These are phyloP conservation scores for Forsythia viridissima DNA, from an alignment of 257 asterid species.

Conservation along the genomic window DNA sequence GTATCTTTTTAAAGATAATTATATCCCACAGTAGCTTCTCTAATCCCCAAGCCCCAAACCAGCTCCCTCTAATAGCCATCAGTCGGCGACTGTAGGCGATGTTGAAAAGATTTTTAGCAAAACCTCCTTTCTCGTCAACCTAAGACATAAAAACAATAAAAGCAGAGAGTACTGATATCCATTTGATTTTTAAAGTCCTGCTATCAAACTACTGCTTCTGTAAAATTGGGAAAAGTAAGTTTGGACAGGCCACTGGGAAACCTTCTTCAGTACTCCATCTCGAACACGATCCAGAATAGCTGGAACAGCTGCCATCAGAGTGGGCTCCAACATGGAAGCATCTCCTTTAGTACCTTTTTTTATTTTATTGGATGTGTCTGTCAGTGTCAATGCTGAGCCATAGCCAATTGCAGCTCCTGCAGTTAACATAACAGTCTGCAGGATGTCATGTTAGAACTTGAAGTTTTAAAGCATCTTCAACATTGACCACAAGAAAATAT, in stretches of 20 bases:
- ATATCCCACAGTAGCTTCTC: constrained; percentile 71
- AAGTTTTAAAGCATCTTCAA: constrained; percentile 1
- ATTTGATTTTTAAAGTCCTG: constrained; percentile 14
- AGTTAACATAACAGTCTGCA: constrained; percentile 77
- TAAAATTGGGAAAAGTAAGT: constrained; percentile 7
- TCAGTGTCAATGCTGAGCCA: constrained; percentile 80
- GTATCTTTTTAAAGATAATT: constrained; percentile 65
- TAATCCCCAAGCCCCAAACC: constrained; percentile 88
- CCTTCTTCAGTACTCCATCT: constrained; percentile 91
- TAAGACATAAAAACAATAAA: constrained; percentile 26
- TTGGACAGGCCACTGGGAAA: constrained; percentile 18
- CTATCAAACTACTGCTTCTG: constrained; percentile 2
- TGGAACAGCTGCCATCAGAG: constrained; percentile 85
- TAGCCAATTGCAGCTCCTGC: constrained; percentile 85
- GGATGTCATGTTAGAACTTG: constrained; percentile 34
- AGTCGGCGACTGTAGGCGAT: constrained; percentile 65
- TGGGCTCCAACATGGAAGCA: constrained; percentile 72
- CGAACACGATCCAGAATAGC: constrained; percentile 89
- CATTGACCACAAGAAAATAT: constrained; percentile 8
- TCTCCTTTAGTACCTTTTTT: constrained; percentile 92
- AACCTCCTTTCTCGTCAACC: constrained; percentile 90
- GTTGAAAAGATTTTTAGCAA: constrained; percentile 69
- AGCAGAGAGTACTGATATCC: constrained; percentile 21
- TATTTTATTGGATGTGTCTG: constrained; percentile 89
- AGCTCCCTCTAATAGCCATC: constrained; percentile 81